These are phyloP conservation scores for Akanthomyces dipterigenus DNA, from an alignment of 2,329 filamentous ascomycete species.

Conservation along the genomic window DNA sequence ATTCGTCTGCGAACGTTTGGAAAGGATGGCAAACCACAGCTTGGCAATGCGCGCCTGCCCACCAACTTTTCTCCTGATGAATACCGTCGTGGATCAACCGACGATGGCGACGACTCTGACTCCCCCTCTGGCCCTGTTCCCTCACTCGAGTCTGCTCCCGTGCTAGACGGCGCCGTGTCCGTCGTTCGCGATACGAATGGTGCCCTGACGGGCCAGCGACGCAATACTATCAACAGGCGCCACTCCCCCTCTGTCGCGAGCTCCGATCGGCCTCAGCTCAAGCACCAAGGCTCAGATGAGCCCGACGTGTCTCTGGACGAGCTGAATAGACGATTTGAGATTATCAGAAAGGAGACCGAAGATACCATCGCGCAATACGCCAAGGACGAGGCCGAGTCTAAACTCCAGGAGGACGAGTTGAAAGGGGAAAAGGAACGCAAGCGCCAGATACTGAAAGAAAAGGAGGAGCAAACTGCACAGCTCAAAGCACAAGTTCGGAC, in stretches of 20 bases:
- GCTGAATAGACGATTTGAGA: constrained; percentile 74
- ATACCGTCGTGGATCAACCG: constrained; percentile 31
- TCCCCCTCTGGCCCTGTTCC: constrained; percentile 44
- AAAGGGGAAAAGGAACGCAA: constrained; percentile 74
- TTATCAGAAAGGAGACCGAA: constrained; percentile 75
- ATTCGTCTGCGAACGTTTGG: constrained; percentile 75
- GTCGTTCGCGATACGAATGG: constrained; percentile 59
- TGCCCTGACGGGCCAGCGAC: constrained; percentile 31
- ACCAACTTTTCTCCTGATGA: constrained; percentile 51
- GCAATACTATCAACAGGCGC: constrained; percentile 61
- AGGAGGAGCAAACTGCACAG: constrained; percentile 83
- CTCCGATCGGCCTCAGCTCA: constrained; percentile 42
- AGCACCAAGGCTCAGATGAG: constrained; percentile 41
- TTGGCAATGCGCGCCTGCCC: constrained; percentile 50
- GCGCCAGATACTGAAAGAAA: constrained; percentile 72
- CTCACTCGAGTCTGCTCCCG: constrained; percentile 53
- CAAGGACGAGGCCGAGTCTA: constrained; percentile 66
- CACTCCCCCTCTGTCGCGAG: constrained; percentile 65
- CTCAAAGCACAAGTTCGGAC: constrained; percentile 73
- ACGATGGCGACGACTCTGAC: constrained; percentile 40
- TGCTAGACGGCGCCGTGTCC: constrained; percentile 53
- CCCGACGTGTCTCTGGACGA: constrained; percentile 64
- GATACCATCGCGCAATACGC: constrained; percentile 64
- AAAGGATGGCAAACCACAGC: constrained; percentile 55
- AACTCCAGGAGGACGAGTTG: constrained; percentile 58